Base-by-base conservation (phyloP, 139 green algal genomes). In the Monoraphidium neglectum region DNA sequence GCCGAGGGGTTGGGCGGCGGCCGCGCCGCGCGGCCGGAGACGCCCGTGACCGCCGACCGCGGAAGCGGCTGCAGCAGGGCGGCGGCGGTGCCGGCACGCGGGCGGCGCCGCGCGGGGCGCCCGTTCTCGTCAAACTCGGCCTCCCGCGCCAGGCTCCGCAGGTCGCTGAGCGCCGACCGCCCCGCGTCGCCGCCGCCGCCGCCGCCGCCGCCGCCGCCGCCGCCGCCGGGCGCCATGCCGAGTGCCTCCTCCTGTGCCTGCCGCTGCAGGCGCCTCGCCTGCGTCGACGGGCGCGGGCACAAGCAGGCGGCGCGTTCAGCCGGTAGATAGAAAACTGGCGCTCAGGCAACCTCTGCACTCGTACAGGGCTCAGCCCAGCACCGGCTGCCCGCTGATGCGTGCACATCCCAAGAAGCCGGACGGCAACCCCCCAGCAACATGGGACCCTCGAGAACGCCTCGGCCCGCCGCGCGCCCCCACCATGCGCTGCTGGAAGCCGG, bases 401-500 rank as follows among this genome's bases (percentile, higher is more conserved):
- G 12, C 8, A 12, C 43, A 51, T 51, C 43, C 43, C 43, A 51
- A 51, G 8, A 51, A 8, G 8, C 8, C 43, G 43, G 8, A 51
- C 12, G 43, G 12, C 43, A 51, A 51, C 8, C 43, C 8, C 43
- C 8, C 43, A 51, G 8, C 8, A 51, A 51, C 43, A 51, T 12
- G n/a, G n/a, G n/a, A n/a, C n/a, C n/a, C n/a, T n/a, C n/a, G n/a
- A n/a, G n/a, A 51, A 12, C 43, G 8, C 43, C 43, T 8, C 43
- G 8, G 43, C 43, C 43, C 6, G 6, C 61, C 6, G 16, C 28
- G 61, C n/a, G 4, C 4, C 21, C 84, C 38, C 66, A 93, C 92
- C 94, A 98, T 97, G 40, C 94, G 84, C 57, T 92, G 86, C 83
- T 97, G 83, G 76, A 97, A 98, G 5, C 89, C 87, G 2, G 73